Evolutionary conservation across 495 filamentous ascomycete species (phyloP).

Genomic region (Podospora sp.): DNA sequence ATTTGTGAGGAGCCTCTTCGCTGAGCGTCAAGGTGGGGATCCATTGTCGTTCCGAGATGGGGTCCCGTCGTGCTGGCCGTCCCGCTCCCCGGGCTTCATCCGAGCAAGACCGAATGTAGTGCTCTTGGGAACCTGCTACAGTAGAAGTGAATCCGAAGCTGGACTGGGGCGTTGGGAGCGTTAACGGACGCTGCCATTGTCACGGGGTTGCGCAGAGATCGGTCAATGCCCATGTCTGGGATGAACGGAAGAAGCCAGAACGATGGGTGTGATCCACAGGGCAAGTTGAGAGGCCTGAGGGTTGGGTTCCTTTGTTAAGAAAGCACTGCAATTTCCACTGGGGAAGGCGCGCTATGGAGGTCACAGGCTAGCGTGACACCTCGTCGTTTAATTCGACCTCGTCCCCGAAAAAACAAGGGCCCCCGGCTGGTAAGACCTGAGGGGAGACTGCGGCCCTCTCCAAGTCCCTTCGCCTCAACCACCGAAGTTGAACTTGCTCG

Average conservation of each 20-base stretch:
- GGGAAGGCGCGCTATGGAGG: constrained; percentile 21
- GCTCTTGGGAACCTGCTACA: neutral
- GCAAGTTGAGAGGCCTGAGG: constrained; percentile 7
- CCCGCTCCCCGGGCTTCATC: neutral
- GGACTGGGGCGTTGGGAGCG: neutral
- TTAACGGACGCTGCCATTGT: neutral
- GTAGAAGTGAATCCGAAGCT: neutral
- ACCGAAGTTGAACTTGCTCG: constrained; percentile 29
- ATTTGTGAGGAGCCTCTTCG: neutral
- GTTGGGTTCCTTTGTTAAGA: constrained; percentile 28
- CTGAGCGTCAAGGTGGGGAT: neutral
- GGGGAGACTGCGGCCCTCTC: constrained; percentile 31
- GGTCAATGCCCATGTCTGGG: neutral
- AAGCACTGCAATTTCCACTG: constrained; percentile 23
- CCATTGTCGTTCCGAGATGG: constrained; percentile 1
- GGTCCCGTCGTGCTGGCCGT: neutral
- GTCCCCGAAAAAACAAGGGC: constrained; percentile 29
- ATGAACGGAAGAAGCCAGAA: constrained; percentile 9
- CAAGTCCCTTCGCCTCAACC: constrained; percentile 35
- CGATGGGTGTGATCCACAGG: constrained; percentile 6
- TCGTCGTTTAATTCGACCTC: constrained; percentile 26
- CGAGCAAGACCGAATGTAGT: neutral
- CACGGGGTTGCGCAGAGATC: neutral
- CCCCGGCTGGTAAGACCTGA: constrained; percentile 29
- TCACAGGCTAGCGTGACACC: constrained; percentile 29